Base-by-base conservation (phyloP, 345 rosid genomes). In the Clausena lansium region DNA sequence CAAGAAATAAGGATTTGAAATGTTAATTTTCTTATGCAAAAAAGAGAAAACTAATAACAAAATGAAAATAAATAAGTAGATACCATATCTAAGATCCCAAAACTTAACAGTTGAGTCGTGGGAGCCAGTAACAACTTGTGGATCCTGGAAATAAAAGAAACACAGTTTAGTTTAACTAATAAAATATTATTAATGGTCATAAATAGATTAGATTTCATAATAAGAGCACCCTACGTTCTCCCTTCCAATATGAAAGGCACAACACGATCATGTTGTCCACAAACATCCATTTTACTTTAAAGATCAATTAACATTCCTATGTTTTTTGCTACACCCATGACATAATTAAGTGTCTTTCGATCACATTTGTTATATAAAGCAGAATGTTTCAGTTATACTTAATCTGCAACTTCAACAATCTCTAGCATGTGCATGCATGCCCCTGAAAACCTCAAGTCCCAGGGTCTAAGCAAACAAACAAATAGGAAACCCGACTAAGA, bases 51-150 rank as follows among this genome's bases (percentile, higher is more conserved):
- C 9, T 4, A 73, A 52, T 14, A 4, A 9, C 7, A 25, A 10
- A 45, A 35, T 67, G 47, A 20, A 4, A 66, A 17, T 30, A 13
- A 13, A 70, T 13, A 32, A 57, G 63, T 79, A 52, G 7, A 22
- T 86, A 96, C 99, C 99, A 79, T 91, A 86, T 90, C 99, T 87
- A 57, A 94, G 98, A 79, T 94, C 99, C 99, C 98, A 93, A 82
- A 93, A 97, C 87, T 94, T 97, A 63, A 97, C 91, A 77, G 99
- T 97, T 7, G 94, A 64, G 81, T 97, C 99, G 82, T 97, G 98
- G 27, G 99, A 93, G 78, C 99, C 99, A 22, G 99, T 94, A 70
- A 97, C 98, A 72, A 97, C 99, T 89, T 94, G 97, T 30, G 99
- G 99, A 85, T 97, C 98, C 98, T 97, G 87, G 66, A 79, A 58